Conservation (phyloP, 768 basidiomycete species). For the Daedaleopsis nitida region DNA sequence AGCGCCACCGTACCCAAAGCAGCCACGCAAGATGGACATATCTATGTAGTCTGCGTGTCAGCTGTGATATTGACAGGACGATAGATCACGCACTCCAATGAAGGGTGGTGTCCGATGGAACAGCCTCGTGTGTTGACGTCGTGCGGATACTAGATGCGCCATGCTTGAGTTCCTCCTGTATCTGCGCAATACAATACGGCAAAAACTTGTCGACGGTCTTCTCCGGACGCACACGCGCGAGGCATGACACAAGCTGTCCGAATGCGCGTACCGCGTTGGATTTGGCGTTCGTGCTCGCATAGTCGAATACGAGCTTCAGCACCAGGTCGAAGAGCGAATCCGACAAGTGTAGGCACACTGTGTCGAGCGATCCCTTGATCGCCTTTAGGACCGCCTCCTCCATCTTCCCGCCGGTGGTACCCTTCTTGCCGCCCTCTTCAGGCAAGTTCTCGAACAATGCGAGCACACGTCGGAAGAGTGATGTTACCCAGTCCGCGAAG, state of each 20-base stretch:
- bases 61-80: neutral
- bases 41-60: slow-evolving; percentile 48
- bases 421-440: slow-evolving; percentile 89
- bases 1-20: slow-evolving; percentile 72
- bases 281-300: slow-evolving; percentile 86
- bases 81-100: slow-evolving; percentile 77
- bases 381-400: slow-evolving; percentile 78
- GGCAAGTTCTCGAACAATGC: slow-evolving; percentile 90
- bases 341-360: slow-evolving; percentile 79
- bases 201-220: slow-evolving; percentile 81
- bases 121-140: slow-evolving; percentile 70
- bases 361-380: slow-evolving; percentile 78
- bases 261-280: slow-evolving; percentile 91
- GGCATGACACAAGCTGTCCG: slow-evolving; percentile 82
- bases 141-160: slow-evolving; percentile 88
- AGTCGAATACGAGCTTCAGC: slow-evolving; percentile 81
- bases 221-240: slow-evolving; percentile 76
- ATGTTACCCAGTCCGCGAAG: slow-evolving; percentile 83
- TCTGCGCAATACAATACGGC: slow-evolving; percentile 72
- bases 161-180: slow-evolving; percentile 83
- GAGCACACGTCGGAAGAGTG: slow-evolving; percentile 75
- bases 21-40: slow-evolving; percentile 80
- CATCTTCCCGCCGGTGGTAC: slow-evolving; percentile 82
- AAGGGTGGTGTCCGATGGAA: slow-evolving; percentile 84
- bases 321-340: slow-evolving; percentile 82